Evolutionary conservation across 257 asterid species (phyloP).

Genomic region (Nicotiana attenuata): DNA sequence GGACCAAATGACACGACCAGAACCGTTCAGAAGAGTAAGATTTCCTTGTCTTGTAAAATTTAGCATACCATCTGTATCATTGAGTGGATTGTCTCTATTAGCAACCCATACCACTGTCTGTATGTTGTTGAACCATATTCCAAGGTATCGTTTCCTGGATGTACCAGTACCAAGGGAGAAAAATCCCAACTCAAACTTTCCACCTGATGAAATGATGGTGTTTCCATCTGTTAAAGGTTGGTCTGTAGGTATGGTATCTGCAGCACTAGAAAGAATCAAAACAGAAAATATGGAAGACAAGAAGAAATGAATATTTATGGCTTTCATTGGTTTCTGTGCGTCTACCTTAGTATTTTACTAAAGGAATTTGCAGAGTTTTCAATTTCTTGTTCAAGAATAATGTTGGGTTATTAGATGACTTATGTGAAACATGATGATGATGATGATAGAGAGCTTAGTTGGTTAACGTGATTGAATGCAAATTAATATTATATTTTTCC

Average conservation of each 20-base stretch:
- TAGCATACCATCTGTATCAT: constrained; percentile 20
- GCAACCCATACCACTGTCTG: constrained; percentile 36
- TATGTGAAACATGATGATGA: background rate
- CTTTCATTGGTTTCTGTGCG: background rate
- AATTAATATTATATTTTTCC: too few species aligned
- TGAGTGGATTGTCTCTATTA: constrained; percentile 23
- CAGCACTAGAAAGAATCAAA: constrained; percentile 5
- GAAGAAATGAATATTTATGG: background rate
- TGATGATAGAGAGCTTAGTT: background rate
- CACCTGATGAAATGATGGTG: constrained; percentile 26
- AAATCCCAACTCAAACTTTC: constrained; percentile 30
- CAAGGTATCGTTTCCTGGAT: constrained; percentile 21
- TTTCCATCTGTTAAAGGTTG: constrained; percentile 22
- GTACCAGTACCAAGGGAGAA: constrained; percentile 14
- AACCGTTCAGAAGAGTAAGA: constrained; percentile 5
- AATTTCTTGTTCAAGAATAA: background rate
- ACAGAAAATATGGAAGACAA: background rate
- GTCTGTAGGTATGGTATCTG: constrained; percentile 9
- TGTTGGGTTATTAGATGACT: background rate
- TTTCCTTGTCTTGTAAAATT: constrained; percentile 19
- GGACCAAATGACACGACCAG: constrained; percentile 26
- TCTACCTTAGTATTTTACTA: background rate
- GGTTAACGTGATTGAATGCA: background rate
- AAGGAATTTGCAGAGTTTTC: background rate
- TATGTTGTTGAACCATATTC: constrained; percentile 35